Conservation (phyloP, 495 filamentous ascomycete genomes). For the Podospora sp. region DNA sequence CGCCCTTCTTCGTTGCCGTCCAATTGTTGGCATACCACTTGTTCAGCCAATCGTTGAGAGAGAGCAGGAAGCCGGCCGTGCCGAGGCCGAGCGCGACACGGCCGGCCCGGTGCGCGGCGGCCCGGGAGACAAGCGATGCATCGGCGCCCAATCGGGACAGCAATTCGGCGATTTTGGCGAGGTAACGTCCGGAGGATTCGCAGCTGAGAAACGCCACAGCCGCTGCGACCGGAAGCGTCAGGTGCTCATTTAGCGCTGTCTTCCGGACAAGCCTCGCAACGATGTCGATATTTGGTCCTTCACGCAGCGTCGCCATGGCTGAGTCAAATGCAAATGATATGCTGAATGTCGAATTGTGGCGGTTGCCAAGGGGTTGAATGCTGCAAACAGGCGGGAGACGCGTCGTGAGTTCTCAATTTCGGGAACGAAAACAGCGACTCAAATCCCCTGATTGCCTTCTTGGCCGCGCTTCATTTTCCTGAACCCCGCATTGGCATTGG, state of each 20-base stretch:
- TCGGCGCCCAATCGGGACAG: conserved; percentile 10
- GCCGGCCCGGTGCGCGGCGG: conserved; percentile 9
- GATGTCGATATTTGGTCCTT: conserved; percentile 32
- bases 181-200: conserved; percentile 10
- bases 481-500: no score
- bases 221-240: conserved; percentile 28
- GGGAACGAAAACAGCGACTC: no score
- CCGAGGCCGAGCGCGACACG: conserved; percentile 21
- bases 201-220: conserved; percentile 17
- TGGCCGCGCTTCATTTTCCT: no score
- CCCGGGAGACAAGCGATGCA: background rate
- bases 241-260: conserved; percentile 29
- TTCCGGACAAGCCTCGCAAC: conserved; percentile 24
- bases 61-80: conserved; percentile 21
- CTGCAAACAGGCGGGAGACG: no score
- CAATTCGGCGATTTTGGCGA: conserved; percentile 14
- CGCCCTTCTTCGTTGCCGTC: conserved; percentile 19
- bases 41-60: conserved; percentile 30
- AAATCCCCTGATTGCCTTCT: no score
- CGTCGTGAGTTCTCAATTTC: no score
- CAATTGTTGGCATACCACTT: conserved; percentile 37
- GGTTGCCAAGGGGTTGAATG: no score
- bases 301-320: conserved; percentile 30
- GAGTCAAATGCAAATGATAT: background rate
- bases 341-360: no score